These are phyloP conservation scores for Candida bentonensis DNA, from an alignment of 805 yeast species.

Conservation along the genomic window DNA sequence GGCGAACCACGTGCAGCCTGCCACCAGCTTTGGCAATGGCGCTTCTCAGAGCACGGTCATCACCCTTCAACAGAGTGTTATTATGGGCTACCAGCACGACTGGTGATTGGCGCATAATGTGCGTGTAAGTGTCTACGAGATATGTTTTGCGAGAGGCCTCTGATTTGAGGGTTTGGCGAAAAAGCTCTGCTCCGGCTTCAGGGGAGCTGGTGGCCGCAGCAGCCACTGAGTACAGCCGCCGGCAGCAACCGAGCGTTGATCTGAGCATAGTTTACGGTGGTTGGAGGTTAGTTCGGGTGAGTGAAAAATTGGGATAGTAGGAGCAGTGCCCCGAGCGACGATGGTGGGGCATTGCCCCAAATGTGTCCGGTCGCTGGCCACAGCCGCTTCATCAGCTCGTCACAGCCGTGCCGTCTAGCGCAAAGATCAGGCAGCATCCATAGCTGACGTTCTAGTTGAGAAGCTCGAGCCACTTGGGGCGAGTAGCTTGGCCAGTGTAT, in stretches of 20 bases:
- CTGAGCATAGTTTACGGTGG: no score
- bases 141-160: constrained; percentile 70
- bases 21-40: constrained; percentile 58
- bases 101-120: constrained; percentile 51
- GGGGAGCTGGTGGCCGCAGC: background rate
- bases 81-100: constrained; percentile 73
- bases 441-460: no score
- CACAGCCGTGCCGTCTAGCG: no score
- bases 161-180: constrained; percentile 43
- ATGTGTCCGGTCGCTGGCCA: no score
- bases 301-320: no score
- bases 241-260: background rate
- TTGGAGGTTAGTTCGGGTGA: no score
- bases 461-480: no score
- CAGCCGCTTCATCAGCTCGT: no score
- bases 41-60: constrained; percentile 47
- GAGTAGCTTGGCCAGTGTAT: no score
- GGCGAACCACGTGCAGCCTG: constrained; percentile 51
- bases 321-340: no score
- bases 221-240: background rate
- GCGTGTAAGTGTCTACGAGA: constrained; percentile 64
- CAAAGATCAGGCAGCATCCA: no score
- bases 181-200: background rate
- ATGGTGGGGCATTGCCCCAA: no score
- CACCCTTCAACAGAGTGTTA: constrained; percentile 60